A percentile compares a stretch with the other conserved stretches of the same genome.
These are phyloP conservation scores for Herpotrichia juniperi DNA, from an alignment of 2,329 filamentous ascomycete genomes.

Conservation along the genomic window DNA sequence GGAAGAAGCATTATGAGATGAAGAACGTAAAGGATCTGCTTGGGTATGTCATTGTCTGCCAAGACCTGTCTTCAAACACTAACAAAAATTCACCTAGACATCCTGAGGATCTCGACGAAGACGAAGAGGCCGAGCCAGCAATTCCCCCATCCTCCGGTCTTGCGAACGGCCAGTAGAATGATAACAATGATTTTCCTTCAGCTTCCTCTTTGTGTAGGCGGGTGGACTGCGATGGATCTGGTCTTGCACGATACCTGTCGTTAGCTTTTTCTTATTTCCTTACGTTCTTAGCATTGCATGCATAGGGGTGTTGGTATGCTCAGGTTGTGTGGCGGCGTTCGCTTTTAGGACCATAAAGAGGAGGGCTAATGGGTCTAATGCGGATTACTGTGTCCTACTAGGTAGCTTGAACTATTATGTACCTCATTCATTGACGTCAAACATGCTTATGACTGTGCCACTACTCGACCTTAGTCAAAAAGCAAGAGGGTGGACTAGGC, in stretches of 20 bases:
- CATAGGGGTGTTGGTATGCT: neutral
- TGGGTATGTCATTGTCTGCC: conserved; percentile 59
- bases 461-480: no score
- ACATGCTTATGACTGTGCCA: no score
- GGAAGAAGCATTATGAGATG: conserved; percentile 99
- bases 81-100: conserved; percentile 38
- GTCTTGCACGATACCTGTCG: conserved; percentile 3
- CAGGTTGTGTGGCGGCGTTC: neutral
- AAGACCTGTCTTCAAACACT: neutral
- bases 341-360: neutral
- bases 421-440: neutral
- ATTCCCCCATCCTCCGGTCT: conserved; percentile 9
- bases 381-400: neutral
- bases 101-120: conserved; percentile 50
- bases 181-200: neutral
- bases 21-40: conserved; percentile 87
- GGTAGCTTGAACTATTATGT: neutral
- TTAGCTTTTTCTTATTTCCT: neutral
- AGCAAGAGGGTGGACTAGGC: no score
- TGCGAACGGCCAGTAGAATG: conserved; percentile 18
- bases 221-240: no score
- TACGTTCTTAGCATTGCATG: conserved; percentile 5
- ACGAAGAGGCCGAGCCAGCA: conserved; percentile 39
- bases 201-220: neutral
- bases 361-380: neutral